These are phyloP conservation scores for Camelina laxa DNA, from an alignment of 345 rosid genomes.

Conservation along the genomic window DNA sequence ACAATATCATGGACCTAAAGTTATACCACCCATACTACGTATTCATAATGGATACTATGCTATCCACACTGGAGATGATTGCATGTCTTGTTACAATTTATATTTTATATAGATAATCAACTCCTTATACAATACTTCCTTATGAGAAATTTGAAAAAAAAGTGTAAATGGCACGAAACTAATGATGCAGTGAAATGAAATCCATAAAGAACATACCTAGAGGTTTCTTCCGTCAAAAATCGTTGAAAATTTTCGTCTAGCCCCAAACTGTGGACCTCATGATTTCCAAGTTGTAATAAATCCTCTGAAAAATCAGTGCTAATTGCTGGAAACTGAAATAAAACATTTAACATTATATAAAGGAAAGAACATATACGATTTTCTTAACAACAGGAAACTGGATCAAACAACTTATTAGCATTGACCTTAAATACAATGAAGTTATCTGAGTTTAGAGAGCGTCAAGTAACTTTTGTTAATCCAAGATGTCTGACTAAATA, in stretches of 20 bases:
- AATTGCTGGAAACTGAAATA: slow-evolving; percentile 82
- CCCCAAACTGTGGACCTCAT: slow-evolving; percentile 57
- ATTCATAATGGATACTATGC: slow-evolving; percentile 21
- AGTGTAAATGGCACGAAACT: slow-evolving; percentile 13
- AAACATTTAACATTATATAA: slow-evolving; percentile 26
- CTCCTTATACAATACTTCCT: neutral
- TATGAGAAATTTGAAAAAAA: neutral
- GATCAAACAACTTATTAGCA: slow-evolving; percentile 11
- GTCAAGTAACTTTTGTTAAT: slow-evolving; percentile 19
- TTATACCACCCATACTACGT: slow-evolving; percentile 19
- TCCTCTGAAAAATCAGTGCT: slow-evolving; percentile 58
- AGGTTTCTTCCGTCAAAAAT: slow-evolving; percentile 57
- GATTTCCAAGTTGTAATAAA: slow-evolving; percentile 64
- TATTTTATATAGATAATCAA: slow-evolving; percentile 8
- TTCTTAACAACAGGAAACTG: slow-evolving; percentile 12
- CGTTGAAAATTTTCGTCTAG: slow-evolving; percentile 63
- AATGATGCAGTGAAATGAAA: slow-evolving; percentile 16
- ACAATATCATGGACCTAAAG: slow-evolving; percentile 21
- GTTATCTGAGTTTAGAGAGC: slow-evolving; percentile 22
- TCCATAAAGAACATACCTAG: slow-evolving; percentile 57
- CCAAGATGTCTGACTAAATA: slow-evolving; percentile 27
- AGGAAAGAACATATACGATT: slow-evolving; percentile 16
- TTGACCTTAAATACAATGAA: slow-evolving; percentile 23
- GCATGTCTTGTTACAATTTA: slow-evolving; percentile 13
- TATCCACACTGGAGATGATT: slow-evolving; percentile 10